phyloP scores from a whole-genome alignment of 2,329 filamentous ascomycete genomes.

The Immersiporthe knoxdaviesiana region DNA sequence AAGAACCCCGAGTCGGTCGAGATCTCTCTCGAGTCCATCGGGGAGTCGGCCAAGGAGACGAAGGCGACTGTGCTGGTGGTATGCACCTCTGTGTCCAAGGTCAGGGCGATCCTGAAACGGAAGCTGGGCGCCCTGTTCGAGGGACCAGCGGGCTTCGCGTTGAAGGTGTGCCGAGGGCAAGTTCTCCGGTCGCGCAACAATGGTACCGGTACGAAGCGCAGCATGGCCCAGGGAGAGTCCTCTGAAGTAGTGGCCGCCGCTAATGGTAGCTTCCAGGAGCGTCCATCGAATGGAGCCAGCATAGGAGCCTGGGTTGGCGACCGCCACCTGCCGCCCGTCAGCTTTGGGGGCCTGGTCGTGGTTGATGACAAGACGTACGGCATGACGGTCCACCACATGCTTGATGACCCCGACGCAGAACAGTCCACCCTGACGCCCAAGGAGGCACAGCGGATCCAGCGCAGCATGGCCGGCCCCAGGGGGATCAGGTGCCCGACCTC shows the following conservation, averaged over 20 bases:
- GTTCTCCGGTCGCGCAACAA: slow-evolving; percentile 63
- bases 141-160: slow-evolving; percentile 60
- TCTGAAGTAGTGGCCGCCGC: slow-evolving; percentile 49
- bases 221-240: slow-evolving; percentile 40
- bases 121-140: slow-evolving; percentile 70
- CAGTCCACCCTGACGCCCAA: slow-evolving; percentile 23
- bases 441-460: slow-evolving; percentile 30
- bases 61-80: slow-evolving; percentile 76
- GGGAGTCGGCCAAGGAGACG: slow-evolving; percentile 66
- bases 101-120: slow-evolving; percentile 71
- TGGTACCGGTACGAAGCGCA: slow-evolving; percentile 40
- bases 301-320: slow-evolving; percentile 89
- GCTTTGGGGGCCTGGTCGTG: slow-evolving; percentile 84
- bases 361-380: slow-evolving; percentile 85
- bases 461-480: slow-evolving; percentile 33
- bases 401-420: slow-evolving; percentile 68
- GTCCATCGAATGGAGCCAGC: slow-evolving; percentile 83
- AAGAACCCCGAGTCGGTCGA: slow-evolving; percentile 77
- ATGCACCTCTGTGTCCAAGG: slow-evolving; percentile 74
- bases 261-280: slow-evolving; percentile 78
- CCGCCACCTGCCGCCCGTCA: slow-evolving; percentile 86
- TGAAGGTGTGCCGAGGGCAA: slow-evolving; percentile 74
- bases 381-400: slow-evolving; percentile 97
- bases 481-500: slow-evolving; percentile 39
- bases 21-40: slow-evolving; percentile 76